These are phyloP conservation scores for Lanzia echinophila DNA, from an alignment of 2,329 filamentous ascomycete species.

Conservation along the genomic window DNA sequence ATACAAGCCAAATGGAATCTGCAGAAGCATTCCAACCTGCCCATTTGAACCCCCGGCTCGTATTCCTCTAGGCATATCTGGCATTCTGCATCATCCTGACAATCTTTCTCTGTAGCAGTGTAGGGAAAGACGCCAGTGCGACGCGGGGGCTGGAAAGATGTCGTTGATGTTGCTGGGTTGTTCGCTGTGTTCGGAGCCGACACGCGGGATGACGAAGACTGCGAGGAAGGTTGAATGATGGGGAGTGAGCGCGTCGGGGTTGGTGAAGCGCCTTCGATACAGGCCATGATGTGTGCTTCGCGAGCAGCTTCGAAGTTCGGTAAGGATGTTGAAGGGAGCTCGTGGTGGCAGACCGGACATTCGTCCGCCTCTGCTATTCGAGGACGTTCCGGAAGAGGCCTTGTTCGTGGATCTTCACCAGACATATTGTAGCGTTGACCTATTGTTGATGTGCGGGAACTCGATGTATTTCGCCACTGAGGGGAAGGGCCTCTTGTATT, in stretches of 20 bases:
- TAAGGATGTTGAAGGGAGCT: conserved; percentile 54
- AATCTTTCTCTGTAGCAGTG: conserved; percentile 60
- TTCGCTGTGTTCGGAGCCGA: conserved; percentile 12
- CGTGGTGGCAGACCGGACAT: conserved; percentile 68
- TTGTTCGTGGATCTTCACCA: conserved; percentile 4
- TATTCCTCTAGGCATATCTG: conserved; percentile 64
- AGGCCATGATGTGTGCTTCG: conserved; percentile 52
- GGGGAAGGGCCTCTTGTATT: conserved; percentile 3
- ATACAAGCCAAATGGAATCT: conserved; percentile 58
- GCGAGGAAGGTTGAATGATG: conserved; percentile 16
- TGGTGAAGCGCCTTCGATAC: conserved; percentile 37
- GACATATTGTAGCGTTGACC: conserved; percentile 8
- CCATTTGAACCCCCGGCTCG: conserved; percentile 55
- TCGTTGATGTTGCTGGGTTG: conserved; percentile 24
- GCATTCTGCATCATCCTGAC: conserved; percentile 60
- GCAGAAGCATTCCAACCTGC: conserved; percentile 60
- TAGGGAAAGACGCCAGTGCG: conserved; percentile 59
- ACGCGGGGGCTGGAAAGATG: conserved; percentile 27
- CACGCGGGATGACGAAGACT: conserved; percentile 18
- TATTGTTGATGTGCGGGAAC: neutral
- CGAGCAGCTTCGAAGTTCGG: conserved; percentile 48
- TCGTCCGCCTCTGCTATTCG: conserved; percentile 67
- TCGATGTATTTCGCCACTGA: neutral
- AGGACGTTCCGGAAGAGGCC: conserved; percentile 17
- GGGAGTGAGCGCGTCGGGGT: conserved; percentile 7